Base-by-base conservation (phyloP, 352 stramenopile genomes). In the Phytophthora vignae region DNA sequence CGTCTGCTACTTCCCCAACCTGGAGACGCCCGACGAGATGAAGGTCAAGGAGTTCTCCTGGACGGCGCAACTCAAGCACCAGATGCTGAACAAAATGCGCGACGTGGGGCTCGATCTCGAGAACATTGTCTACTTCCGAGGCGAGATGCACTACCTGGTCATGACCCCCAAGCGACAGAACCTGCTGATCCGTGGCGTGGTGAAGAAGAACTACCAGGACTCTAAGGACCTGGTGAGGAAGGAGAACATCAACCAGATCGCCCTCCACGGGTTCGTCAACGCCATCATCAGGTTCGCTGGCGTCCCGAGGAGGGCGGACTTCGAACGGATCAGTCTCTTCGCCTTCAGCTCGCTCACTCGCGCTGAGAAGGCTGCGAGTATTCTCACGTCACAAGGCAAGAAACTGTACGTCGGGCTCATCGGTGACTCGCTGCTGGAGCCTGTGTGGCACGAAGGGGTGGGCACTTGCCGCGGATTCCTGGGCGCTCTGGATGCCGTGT, bases 121-220 rank as follows among this genome's bases (percentile, higher is more conserved):
- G 69, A 93, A 93, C 57, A 84, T 92, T 44, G 86, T 94, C 72
- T 95, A 95, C 75, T 92, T 93, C 71, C 83, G 85, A 15, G 88
- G 87, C 29, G 84, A 91, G 62, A 92, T 92, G 76, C 88, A 95
- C 68, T 95, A 95, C 64, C 64, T 95, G 11, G 88, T 95, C 2
- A 93, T 92, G 83, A 94, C 86, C 0, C 83, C 86, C 1, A 90
- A 89, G 69, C 76, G 81, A 3, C 73, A 84, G 31, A 93, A 91
- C 55, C 60, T 93, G 31, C 14, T 93, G 17, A 64, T 84, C 14
- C 74, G 82, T 19, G 84, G 81, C 12, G 84, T 93, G 53, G 60
- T 93, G n/a, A 86, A 84, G 56, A 70, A 76, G 53, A 87, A 91
- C 67, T 84, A 88, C 62, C 62, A 75, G 17, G 84, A 76, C 49